phyloP scores from a whole-genome alignment of 1,284 basidiomycete species.

The Fomitopsis pinicola region DNA sequence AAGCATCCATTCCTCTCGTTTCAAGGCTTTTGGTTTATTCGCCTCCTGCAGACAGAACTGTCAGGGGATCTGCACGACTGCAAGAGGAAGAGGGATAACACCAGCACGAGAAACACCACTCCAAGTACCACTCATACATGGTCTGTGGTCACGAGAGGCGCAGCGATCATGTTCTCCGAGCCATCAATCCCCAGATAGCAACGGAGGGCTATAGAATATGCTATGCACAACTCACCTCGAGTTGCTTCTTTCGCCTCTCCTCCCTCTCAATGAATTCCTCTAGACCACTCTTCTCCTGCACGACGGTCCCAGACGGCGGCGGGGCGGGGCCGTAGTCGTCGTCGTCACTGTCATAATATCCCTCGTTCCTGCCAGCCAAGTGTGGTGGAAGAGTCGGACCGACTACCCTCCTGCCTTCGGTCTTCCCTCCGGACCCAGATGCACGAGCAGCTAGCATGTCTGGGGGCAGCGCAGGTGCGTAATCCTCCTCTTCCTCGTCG shows the following conservation, averaged over 20 bases:
- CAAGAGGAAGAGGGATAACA: neutral
- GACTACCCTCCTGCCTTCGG: slow-evolving; percentile 23
- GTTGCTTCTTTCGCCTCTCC: slow-evolving; percentile 61
- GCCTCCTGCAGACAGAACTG: slow-evolving; percentile 47
- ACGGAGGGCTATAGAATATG: neutral
- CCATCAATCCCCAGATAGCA: neutral
- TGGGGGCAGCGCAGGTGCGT: slow-evolving; percentile 62
- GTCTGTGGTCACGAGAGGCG: neutral
- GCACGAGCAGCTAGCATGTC: slow-evolving; percentile 42
- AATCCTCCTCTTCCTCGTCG: slow-evolving; percentile 53
- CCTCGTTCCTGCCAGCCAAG: slow-evolving; percentile 21
- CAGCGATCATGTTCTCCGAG: too few relatives aligned
- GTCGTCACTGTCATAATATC: slow-evolving; percentile 48
- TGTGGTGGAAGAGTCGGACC: slow-evolving; percentile 36
- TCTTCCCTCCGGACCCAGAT: slow-evolving; percentile 20
- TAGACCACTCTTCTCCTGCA: slow-evolving; percentile 54
- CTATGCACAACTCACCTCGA: slow-evolving; percentile 43
- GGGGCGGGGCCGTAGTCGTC: slow-evolving; percentile 78
- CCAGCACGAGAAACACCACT: neutral
- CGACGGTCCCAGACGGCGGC: slow-evolving; percentile 39
- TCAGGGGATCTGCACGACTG: neutral
- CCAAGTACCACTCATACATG: neutral
- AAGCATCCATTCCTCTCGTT: slow-evolving; percentile 95
- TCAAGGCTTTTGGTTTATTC: slow-evolving; percentile 63
- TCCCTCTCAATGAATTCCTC: slow-evolving; percentile 80